Conservation (phyloP, 2,329 filamentous ascomycete species). For the Aspergillus ruber region DNA sequence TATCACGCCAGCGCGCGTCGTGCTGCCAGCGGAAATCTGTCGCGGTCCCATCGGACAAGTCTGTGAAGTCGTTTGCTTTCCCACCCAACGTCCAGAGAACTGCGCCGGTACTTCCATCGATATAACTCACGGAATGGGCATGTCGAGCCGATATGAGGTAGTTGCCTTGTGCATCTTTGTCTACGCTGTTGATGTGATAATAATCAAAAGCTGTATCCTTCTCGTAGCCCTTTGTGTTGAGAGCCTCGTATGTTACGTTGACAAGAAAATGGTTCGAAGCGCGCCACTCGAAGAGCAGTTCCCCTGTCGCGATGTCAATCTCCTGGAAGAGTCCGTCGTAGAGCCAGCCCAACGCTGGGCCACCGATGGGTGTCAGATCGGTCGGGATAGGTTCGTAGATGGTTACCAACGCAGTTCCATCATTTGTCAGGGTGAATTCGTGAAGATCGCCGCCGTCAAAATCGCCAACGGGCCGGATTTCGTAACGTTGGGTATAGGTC, state of each 20-base stretch:
- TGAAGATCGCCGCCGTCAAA: conserved; percentile 25
- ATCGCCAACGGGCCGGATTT: conserved; percentile 12
- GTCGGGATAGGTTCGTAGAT: conserved; percentile 22
- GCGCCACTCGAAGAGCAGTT: conserved; percentile 32
- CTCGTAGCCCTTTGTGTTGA: conserved; percentile 5
- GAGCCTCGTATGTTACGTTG: conserved; percentile 13
- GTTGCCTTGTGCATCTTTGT: conserved; percentile 46
- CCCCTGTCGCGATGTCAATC: conserved; percentile 30
- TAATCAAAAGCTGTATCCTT: conserved; percentile 43
- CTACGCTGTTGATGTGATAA: conserved; percentile 53
- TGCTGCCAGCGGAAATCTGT: conserved; percentile 42
- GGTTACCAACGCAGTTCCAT: conserved; percentile 25
- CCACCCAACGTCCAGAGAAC: conserved; percentile 52
- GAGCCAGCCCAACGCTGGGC: conserved; percentile 25
- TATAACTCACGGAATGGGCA: conserved; percentile 41
- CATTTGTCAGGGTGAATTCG: conserved; percentile 26
- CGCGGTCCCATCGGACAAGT: conserved; percentile 39
- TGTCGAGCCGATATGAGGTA: conserved; percentile 51
- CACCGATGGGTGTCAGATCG: conserved; percentile 22
- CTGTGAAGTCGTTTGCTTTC: conserved; percentile 39
- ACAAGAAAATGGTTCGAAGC: conserved; percentile 26
- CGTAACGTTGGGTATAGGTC: conserved; percentile 16
- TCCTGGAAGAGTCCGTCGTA: conserved; percentile 26
- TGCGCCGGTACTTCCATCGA: conserved; percentile 43
- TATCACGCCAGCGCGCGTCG: conserved; percentile 37